Percentiles rank a stretch among this genome's conserved stretches.
Evolutionary conservation across 257 asterid genomes (phyloP).

Genomic region (Misopates orontium): DNA sequence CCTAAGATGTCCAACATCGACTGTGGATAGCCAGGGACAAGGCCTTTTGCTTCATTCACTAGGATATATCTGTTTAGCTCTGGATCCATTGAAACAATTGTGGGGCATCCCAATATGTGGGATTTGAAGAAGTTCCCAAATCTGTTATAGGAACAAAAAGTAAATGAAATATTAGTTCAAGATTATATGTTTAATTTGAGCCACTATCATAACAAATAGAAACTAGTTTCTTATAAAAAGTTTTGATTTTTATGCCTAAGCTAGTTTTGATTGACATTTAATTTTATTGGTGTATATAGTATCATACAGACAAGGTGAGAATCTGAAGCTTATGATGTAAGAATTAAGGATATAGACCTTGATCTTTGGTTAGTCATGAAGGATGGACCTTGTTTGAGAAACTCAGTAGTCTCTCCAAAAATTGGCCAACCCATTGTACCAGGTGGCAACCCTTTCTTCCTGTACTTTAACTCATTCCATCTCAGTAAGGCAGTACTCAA

Average conservation of each 20-base stretch:
- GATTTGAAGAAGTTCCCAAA: conserved; percentile 83
- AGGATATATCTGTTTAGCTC: conserved; percentile 76
- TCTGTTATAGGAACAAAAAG: conserved; percentile 35
- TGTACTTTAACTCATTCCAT: conserved; percentile 87
- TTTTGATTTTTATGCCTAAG: background rate
- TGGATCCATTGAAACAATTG: conserved; percentile 90
- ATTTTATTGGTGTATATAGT: too few species aligned
- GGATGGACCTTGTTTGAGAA: conserved; percentile 87
- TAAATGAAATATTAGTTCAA: conserved; percentile 9
- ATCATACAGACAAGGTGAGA: too few species aligned
- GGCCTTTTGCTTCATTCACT: conserved; percentile 78
- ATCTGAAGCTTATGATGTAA: too few species aligned
- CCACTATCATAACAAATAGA: too few species aligned
- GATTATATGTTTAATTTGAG: too few species aligned
- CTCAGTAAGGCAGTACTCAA: conserved; percentile 65
- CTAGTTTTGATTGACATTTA: too few species aligned
- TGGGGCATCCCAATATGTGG: conserved; percentile 80
- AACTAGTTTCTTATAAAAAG: background rate
- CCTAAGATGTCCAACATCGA: conserved; percentile 80
- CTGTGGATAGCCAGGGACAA: conserved; percentile 90
- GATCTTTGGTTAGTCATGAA: conserved; percentile 93
- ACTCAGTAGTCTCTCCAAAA: conserved; percentile 96
- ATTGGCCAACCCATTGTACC: conserved; percentile 99
- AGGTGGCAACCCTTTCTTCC: conserved; percentile 82
- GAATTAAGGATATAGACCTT: conserved; percentile 47